Conservation (phyloP, 306 rosid genomes). For the Notholithocarpus densiflorus region DNA sequence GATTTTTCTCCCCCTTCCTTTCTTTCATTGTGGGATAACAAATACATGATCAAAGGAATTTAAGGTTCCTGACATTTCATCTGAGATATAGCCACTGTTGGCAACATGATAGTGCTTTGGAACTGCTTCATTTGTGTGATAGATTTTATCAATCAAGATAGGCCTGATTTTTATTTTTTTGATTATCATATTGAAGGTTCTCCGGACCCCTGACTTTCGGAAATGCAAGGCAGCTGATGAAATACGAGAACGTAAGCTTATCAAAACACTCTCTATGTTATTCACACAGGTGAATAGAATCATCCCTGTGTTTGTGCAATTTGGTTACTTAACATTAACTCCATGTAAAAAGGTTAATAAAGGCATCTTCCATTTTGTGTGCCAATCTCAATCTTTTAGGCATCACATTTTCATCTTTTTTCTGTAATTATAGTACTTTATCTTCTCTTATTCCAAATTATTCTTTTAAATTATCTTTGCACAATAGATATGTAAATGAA, state of each 20-base stretch:
- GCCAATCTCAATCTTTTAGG: neutral
- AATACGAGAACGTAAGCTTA: conserved; percentile 72
- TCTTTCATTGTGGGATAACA: neutral
- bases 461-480: neutral
- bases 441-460: neutral
- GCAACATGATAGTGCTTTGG: neutral
- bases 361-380: neutral
- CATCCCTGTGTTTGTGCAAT: neutral
- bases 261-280: neutral
- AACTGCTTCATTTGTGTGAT: conserved; percentile 4
- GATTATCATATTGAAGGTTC: conserved; percentile 52
- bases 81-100: neutral
- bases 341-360: neutral
- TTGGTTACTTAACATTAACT: neutral
- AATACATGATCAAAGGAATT: neutral
- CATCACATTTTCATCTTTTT: neutral
- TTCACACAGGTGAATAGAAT: neutral
- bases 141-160: conserved; percentile 4
- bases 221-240: conserved; percentile 64
- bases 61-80: neutral
- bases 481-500: neutral
- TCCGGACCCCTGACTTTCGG: conserved; percentile 57
- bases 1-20: neutral
- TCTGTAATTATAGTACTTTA: neutral
- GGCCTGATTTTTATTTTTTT: conserved; percentile 15